Evolutionary conservation across 2,329 filamentous ascomycete species (phyloP).

Genomic region (Colletotrichum orchidophilum): DNA sequence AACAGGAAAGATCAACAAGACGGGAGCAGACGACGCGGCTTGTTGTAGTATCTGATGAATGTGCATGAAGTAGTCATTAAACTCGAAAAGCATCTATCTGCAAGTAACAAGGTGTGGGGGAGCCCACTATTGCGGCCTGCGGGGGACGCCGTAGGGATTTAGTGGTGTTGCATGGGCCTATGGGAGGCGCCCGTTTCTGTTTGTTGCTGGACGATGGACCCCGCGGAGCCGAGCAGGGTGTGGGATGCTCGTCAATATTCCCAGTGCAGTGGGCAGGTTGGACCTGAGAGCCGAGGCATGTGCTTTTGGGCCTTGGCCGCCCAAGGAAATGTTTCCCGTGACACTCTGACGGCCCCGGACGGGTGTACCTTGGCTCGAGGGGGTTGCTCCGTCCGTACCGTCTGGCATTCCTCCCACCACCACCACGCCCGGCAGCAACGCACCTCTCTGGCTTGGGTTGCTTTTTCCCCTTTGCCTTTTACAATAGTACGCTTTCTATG

Average conservation of each 20-base stretch:
- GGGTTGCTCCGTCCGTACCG: not conserved
- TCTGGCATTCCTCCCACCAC: not conserved
- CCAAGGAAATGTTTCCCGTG: not conserved
- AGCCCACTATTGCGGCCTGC: conserved; percentile 19
- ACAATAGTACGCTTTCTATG: not conserved
- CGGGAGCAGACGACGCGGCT: not conserved
- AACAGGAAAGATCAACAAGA: not conserved
- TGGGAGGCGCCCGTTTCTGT: not conserved
- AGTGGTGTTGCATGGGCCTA: not conserved
- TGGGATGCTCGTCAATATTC: not conserved
- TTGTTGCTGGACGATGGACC: not conserved
- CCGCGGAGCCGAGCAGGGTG: no score
- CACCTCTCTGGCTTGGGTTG: not conserved
- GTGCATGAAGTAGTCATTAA: conserved; percentile 28
- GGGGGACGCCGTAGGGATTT: not conserved
- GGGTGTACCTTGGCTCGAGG: not conserved
- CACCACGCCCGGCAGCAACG: not conserved
- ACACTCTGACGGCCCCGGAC: not conserved
- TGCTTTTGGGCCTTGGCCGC: conserved; percentile 10
- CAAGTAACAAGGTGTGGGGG: conserved; percentile 24
- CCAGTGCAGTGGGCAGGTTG: no score
- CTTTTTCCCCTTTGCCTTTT: not conserved
- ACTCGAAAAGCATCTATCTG: not conserved
- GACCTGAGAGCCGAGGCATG: conserved; percentile 32
- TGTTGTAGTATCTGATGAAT: not conserved